Conservation (phyloP, 73 alveolate species). For the Paramecium sonneborni region DNA sequence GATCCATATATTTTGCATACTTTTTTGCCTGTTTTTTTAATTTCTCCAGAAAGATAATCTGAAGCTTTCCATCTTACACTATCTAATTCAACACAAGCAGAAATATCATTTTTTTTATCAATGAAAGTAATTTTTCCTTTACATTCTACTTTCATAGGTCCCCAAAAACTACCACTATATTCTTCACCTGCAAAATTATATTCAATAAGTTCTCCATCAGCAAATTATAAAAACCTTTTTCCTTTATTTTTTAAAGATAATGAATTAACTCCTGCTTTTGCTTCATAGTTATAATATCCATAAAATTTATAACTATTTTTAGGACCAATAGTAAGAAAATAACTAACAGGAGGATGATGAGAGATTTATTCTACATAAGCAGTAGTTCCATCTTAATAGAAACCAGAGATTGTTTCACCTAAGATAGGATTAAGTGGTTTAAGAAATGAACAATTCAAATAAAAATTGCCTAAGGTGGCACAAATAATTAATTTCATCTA, state of each 20-base stretch:
- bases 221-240: slow-evolving; percentile 41
- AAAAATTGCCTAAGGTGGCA: slow-evolving; percentile 72
- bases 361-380: slow-evolving; percentile 93
- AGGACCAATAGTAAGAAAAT: slow-evolving; percentile 68
- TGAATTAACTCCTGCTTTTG: slow-evolving; percentile 69
- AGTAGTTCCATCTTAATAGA: slow-evolving; percentile 91
- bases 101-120: slow-evolving; percentile 80
- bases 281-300: slow-evolving; percentile 62
- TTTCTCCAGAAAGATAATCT: slow-evolving; percentile 87
- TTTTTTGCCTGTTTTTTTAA: slow-evolving; percentile 71
- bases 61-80: slow-evolving; percentile 68
- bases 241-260: slow-evolving; percentile 61
- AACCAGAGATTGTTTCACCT: slow-evolving; percentile 96
- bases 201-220: slow-evolving; percentile 61
- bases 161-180: slow-evolving; percentile 76
- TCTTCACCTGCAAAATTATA: slow-evolving; percentile 61
- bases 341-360: slow-evolving; percentile 92
- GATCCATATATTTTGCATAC: slow-evolving; percentile 86
- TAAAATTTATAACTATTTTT: slow-evolving; percentile 61
- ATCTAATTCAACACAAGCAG: slow-evolving; percentile 72
- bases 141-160: slow-evolving; percentile 83
- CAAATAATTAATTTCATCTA: slow-evolving; percentile 61
- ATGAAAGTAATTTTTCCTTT: slow-evolving; percentile 74
- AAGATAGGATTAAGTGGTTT: slow-evolving; percentile 92
- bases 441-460: slow-evolving; percentile 74